Evolutionary conservation across 2,329 filamentous ascomycete species (phyloP).

Genomic region (Xylaria sp.): DNA sequence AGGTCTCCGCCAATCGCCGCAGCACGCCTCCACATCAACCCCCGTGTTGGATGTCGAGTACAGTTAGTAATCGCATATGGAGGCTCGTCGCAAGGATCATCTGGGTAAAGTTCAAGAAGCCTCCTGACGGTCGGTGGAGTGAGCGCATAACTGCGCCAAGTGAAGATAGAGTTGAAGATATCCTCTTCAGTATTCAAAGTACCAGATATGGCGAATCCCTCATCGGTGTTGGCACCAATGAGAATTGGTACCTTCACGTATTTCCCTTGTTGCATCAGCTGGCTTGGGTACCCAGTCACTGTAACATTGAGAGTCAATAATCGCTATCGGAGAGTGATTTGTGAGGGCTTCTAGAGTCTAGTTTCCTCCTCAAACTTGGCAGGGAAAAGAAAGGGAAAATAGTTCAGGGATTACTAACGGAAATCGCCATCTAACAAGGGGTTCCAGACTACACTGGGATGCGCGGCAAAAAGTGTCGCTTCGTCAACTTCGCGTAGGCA

Average conservation of each 20-base stretch:
- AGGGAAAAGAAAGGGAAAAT: neutral
- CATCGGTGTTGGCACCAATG: constrained; percentile 61
- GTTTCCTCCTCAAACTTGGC: neutral
- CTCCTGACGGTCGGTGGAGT: constrained; percentile 56
- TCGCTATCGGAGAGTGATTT: neutral
- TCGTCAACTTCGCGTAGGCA: constrained; percentile 52
- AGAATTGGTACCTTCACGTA: constrained; percentile 58
- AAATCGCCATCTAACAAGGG: constrained; percentile 60
- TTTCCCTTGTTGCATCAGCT: constrained; percentile 54
- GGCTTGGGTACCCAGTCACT: constrained; percentile 59
- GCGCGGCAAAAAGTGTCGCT: constrained; percentile 50
- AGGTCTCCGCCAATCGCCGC: constrained; percentile 59
- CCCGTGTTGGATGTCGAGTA: constrained; percentile 47
- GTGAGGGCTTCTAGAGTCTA: neutral
- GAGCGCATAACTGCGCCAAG: constrained; percentile 59
- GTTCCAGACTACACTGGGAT: constrained; percentile 54
- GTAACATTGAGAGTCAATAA: neutral
- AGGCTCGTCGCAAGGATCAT: constrained; percentile 58
- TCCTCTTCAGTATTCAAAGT: constrained; percentile 55
- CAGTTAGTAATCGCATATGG: constrained; percentile 56
- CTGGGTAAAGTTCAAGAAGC: constrained; percentile 59
- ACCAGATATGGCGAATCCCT: constrained; percentile 56
- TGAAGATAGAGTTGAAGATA: constrained; percentile 54
- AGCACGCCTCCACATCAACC: constrained; percentile 57
- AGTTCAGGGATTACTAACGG: neutral